These are phyloP conservation scores for Wickerhamomyces sp. DNA, from an alignment of 1,139 yeast species.

Conservation along the genomic window DNA sequence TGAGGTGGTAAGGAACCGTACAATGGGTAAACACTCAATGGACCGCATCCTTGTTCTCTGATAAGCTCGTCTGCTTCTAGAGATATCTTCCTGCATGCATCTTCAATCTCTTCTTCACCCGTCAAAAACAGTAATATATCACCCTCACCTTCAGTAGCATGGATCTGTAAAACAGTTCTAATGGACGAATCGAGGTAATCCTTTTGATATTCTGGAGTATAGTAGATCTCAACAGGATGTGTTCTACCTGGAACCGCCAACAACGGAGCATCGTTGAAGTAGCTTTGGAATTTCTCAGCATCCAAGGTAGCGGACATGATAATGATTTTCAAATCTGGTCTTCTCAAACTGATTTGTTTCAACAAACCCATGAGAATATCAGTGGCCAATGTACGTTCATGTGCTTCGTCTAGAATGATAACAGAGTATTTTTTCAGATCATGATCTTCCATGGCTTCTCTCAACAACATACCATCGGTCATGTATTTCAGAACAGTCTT, in stretches of 20 bases:
- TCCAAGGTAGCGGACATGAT: constrained; percentile 98
- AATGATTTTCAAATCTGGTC: constrained; percentile 86
- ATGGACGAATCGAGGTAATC: constrained; percentile 94
- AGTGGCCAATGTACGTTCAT: constrained; percentile 94
- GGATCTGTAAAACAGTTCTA: constrained; percentile 91
- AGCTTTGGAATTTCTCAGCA: constrained; percentile 90
- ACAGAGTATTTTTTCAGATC: constrained; percentile 76
- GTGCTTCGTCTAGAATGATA: constrained; percentile 95
- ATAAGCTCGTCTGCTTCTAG: constrained; percentile 84
- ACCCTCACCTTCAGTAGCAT: constrained; percentile 93
- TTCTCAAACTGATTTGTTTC: constrained; percentile 71
- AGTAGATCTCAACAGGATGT: constrained; percentile 93
- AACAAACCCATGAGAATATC: constrained; percentile 95
- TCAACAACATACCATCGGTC: constrained; percentile 98
- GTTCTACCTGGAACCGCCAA: constrained; percentile 98
- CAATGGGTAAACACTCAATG: constrained; percentile 81
- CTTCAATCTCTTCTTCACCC: constrained; percentile 98
- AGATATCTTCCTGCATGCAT: constrained; percentile 84
- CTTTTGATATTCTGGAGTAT: constrained; percentile 93
- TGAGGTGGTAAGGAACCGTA: constrained; percentile 96
- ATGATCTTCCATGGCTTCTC: constrained; percentile 98
- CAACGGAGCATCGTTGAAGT: constrained; percentile 87
- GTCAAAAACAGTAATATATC: constrained; percentile 86
- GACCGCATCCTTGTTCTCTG: constrained; percentile 88
- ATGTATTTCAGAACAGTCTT: constrained; percentile 86